A percentile compares a stretch with the other conserved stretches of the same genome.
These are phyloP conservation scores for Lonicera japonica DNA, from an alignment of 129 eudicot species.

Conservation along the genomic window DNA sequence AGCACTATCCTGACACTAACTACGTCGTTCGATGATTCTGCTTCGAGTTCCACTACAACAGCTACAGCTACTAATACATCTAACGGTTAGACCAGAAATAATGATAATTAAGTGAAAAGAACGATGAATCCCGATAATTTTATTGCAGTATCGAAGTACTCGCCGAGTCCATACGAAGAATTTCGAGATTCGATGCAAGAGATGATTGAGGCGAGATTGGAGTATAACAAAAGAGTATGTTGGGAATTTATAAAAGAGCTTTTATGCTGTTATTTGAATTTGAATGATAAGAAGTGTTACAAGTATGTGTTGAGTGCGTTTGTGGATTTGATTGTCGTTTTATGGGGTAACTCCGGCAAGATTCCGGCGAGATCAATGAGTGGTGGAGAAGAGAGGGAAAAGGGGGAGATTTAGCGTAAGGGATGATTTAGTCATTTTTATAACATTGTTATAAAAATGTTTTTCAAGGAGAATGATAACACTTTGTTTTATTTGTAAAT, in stretches of 20 bases:
- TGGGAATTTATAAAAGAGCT: slow-evolving; percentile 53
- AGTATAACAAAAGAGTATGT: slow-evolving; percentile 25
- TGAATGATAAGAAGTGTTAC: slow-evolving; percentile 37
- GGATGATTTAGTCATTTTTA: not conserved
- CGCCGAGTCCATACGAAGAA: slow-evolving; percentile 35
- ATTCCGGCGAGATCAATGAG: slow-evolving; percentile 13
- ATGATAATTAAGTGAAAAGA: not conserved
- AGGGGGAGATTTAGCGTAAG: slow-evolving; percentile 5
- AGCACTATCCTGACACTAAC: too few relatives aligned
- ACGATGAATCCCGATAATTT: slow-evolving; percentile 26
- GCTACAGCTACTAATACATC: not conserved
- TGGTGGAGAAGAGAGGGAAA: not conserved
- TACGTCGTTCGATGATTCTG: not conserved
- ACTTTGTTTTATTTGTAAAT: too few relatives aligned
- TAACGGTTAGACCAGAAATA: not conserved
- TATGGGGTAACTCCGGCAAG: slow-evolving; percentile 24
- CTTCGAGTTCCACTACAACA: slow-evolving; percentile 1
- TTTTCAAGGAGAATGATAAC: too few relatives aligned
- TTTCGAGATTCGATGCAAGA: slow-evolving; percentile 43
- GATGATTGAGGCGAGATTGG: slow-evolving; percentile 33
- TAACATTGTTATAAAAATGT: not conserved
- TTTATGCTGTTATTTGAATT: slow-evolving; percentile 36
- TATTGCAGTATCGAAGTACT: slow-evolving; percentile 29
- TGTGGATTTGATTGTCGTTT: slow-evolving; percentile 25
- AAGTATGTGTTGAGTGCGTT: slow-evolving; percentile 33